Evolutionary conservation across 73 alveolate species (phyloP).

Genomic region (Paramecium sexaurelia): DNA sequence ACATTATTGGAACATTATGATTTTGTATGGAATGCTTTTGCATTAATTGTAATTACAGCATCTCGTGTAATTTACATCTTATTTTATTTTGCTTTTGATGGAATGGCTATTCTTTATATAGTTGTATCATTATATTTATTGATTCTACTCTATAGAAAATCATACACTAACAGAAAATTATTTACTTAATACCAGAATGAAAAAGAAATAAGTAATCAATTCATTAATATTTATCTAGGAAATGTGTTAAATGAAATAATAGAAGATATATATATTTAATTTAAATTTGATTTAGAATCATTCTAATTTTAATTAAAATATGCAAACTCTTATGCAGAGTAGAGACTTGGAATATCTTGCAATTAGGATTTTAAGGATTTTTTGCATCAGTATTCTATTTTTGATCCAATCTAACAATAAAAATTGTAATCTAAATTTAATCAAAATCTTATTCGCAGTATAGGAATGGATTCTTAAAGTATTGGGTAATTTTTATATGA

Average conservation of each 20-base stretch:
- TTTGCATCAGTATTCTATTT: neutral
- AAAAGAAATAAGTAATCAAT: neutral
- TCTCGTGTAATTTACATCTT: neutral
- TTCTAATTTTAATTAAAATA: neutral
- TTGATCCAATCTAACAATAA: neutral
- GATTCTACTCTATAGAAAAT: neutral
- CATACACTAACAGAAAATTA: neutral
- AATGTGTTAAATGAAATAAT: neutral
- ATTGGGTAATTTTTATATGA: neutral
- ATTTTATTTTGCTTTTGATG: neutral
- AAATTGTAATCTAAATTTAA: neutral
- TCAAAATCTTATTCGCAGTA: neutral
- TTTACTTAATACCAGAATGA: neutral
- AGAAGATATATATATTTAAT: neutral
- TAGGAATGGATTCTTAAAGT: neutral
- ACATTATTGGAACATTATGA: conserved; percentile 4
- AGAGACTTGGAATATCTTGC: neutral
- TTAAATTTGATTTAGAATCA: neutral
- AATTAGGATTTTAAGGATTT: neutral
- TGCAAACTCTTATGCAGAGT: neutral
- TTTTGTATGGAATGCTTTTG: neutral
- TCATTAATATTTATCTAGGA: neutral
- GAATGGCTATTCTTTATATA: neutral
- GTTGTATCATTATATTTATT: neutral
- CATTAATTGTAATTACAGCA: neutral